phyloP scores from a whole-genome alignment of 495 filamentous ascomycete species.

The Xylaria curta region DNA sequence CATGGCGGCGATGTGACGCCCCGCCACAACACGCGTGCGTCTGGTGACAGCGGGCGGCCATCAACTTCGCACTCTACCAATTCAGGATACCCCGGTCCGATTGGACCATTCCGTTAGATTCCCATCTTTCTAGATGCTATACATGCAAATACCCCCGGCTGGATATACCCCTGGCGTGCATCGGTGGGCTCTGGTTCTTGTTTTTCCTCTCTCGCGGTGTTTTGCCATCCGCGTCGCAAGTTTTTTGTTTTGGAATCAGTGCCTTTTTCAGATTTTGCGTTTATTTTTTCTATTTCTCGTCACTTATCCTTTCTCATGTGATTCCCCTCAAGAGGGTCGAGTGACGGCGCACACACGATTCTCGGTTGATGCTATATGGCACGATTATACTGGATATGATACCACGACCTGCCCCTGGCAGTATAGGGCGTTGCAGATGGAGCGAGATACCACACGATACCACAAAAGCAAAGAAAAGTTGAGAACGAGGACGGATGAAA shows the following conservation, averaged over 20 bases:
- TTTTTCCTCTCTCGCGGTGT: slow-evolving; percentile 20
- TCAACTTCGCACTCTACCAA: slow-evolving; percentile 90
- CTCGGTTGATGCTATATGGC: slow-evolving; percentile 42
- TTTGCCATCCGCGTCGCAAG: background rate
- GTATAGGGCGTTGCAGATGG: slow-evolving; percentile 45
- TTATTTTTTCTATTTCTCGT: slow-evolving; percentile 24
- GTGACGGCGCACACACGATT: slow-evolving; percentile 37
- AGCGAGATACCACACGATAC: slow-evolving; percentile 45
- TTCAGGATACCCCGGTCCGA: slow-evolving; percentile 91
- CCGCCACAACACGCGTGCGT: slow-evolving; percentile 78
- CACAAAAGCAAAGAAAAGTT: slow-evolving; percentile 44
- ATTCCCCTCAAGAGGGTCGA: slow-evolving; percentile 25
- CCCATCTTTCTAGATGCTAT: slow-evolving; percentile 47
- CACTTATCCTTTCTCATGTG: slow-evolving; percentile 21
- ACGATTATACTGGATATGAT: slow-evolving; percentile 45
- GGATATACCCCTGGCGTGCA: slow-evolving; percentile 65
- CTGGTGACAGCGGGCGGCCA: slow-evolving; percentile 88
- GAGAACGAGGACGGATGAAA: slow-evolving; percentile 33
- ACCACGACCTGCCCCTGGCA: slow-evolving; percentile 42
- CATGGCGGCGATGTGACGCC: slow-evolving; percentile 80
- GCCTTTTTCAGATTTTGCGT: slow-evolving; percentile 32
- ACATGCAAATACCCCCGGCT: slow-evolving; percentile 59
- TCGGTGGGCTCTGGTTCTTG: slow-evolving; percentile 61
- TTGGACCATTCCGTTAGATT: slow-evolving; percentile 83
- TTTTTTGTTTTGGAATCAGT: background rate